Evolutionary conservation across 208 protist species (phyloP), one percentile per base, ranked within the genome.

Genomic region (Trichomonas gallinae): DNA sequence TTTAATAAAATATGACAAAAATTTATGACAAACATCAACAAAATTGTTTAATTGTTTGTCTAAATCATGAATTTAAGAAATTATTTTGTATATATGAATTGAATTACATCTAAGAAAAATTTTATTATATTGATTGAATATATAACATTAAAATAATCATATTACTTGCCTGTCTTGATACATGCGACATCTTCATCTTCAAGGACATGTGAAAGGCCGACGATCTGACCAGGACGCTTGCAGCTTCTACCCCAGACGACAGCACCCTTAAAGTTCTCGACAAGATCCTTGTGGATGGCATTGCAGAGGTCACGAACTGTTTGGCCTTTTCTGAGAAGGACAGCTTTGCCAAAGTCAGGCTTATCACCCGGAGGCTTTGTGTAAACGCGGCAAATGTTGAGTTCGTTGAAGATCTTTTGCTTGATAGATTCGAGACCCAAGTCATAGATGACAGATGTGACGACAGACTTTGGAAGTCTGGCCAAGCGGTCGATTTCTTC

Each of bases 121-220:
- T 51, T 51, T 51, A 51, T 51, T 51, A 51, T 51, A 51, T 15
- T 3, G 13, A 13, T 51, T 51, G 46, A 51, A 51, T 51, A 51
- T 51, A 51, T 51, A 51, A 51, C 46, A 51, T 51, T 51, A 51
- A 51, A 13, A 13, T 51, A 3, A 51, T 51, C 46, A 51, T 3
- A 72, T 72, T 72, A 72, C 44, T 93, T 93, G 21, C 45, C 45
- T 21, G 87, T 93, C n/a, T 93, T 93, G 87, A 93, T 93, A 21
- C 87, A 93, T 3, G 85, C 96, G 40, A 96, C 96, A 87, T 96
- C 96, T 51, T 88, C 49, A 89, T 96, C 96, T 87, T 96, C 63
- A 10, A 96, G 96, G 34, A 49, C 13, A 51, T 96, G 96, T 40
- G n/a, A 44, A 21, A 96, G 38, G 31, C 96, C 96, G 13, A 96